Evolutionary conservation across 202 grass and related monocot species (phyloP).

Genomic region (Panicum hallii): DNA sequence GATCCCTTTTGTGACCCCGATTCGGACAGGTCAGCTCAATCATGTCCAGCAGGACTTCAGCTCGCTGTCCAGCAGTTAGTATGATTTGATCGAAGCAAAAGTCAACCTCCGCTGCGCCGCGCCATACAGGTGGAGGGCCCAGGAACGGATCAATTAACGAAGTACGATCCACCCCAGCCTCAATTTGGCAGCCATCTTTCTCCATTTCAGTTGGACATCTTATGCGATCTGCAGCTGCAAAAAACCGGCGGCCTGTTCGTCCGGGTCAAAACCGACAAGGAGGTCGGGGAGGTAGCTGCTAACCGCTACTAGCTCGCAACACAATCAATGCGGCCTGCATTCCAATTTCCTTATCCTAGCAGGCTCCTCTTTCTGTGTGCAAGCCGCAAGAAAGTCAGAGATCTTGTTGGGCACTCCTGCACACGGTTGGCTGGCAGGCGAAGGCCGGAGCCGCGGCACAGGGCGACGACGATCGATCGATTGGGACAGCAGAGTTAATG

Average conservation of each 20-base stretch:
- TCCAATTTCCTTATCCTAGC: constrained; percentile 36
- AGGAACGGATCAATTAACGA: not conserved
- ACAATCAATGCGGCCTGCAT: constrained; percentile 46
- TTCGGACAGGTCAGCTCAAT: not conserved
- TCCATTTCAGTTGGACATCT: not conserved
- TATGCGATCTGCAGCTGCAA: not conserved
- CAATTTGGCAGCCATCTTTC: constrained; percentile 2
- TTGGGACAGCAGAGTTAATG: constrained; percentile 26
- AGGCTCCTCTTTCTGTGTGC: constrained; percentile 30
- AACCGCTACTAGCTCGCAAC: constrained; percentile 13
- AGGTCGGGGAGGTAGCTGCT: not conserved
- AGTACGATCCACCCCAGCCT: not conserved
- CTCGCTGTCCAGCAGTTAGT: not conserved
- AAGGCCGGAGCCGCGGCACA: constrained; percentile 1
- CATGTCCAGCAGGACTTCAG: not conserved
- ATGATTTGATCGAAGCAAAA: not conserved
- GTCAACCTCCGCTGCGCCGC: constrained; percentile 10
- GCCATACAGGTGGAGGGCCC: not conserved
- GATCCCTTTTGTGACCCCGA: not conserved
- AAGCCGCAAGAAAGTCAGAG: constrained; percentile 28
- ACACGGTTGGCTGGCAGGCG: constrained; percentile 36
- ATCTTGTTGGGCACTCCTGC: constrained; percentile 35
- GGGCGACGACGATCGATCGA: not conserved
- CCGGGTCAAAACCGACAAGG: constrained; percentile 29
- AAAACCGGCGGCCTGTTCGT: not conserved